Evolutionary conservation across 75 land plant genomes (phyloP), one percentile per base, ranked within the genome.

Genomic region (Pseudotsuga menziesii): DNA sequence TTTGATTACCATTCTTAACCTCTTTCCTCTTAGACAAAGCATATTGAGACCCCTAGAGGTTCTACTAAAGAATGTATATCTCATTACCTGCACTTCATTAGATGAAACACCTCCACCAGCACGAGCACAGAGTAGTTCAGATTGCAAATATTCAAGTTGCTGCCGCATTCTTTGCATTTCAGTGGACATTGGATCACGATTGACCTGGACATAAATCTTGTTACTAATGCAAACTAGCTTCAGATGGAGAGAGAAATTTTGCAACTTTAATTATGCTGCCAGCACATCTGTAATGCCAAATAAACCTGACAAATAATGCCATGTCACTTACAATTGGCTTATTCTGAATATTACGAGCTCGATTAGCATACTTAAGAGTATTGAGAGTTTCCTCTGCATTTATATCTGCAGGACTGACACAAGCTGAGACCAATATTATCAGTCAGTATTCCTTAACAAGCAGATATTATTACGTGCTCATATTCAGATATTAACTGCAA

Each of bases 401-500:
- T 36, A 94, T 89, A 86, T 97, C 99, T 59, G 99, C 99, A 62
- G 99, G 99, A 76, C 99, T 97, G 61, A 97, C 97, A 83, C 99
- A 97, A 74, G 99, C 99, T 97, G 91, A 58, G 77, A 78, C 41
- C 56, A 62, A 60, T 35, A 27, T 29, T 4, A 54, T 5, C 11
- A n/a, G 17, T 73, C 57, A 73, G 75, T 26, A 39, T 39, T 39
- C 44, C 20, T 41, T 69, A 41, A 19, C 72, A 69, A 69, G 48
- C 16, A 69, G 41, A 69, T 11, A 7, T 69, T 41, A 39, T 39
- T 36, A 69, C 1, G 48, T 67, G 48, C 71, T 67, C 44, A 32
- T 69, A 35, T 36, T 69, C 48, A 69, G 48, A 64, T 15, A 32
- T 32, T 32, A 16, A 29, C 14, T 19, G 35, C 16, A 64, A 64